These are phyloP conservation scores for Rhynchosporium graminicola DNA, from an alignment of 2,329 filamentous ascomycete species.

Conservation along the genomic window DNA sequence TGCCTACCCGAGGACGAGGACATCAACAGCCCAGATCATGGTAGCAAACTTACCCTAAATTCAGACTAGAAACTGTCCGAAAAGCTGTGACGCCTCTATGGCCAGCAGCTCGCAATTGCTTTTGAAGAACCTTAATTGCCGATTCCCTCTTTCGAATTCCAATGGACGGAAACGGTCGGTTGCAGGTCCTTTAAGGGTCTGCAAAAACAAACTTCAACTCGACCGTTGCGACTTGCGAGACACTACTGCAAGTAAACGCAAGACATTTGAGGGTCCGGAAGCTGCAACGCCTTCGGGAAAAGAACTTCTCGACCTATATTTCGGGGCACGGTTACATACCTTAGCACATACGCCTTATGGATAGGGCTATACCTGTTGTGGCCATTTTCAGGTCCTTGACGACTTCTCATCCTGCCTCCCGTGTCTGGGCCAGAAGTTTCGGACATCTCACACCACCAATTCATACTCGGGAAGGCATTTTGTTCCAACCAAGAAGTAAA, in stretches of 20 bases:
- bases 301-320: neutral
- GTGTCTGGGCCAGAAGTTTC: neutral
- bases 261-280: slow-evolving; percentile 3
- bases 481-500: neutral
- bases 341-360: neutral
- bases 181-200: neutral
- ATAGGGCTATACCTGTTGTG: neutral
- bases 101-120: neutral
- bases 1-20: neutral
- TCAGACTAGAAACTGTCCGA: neutral
- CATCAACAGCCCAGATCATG: neutral
- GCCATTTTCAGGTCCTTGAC: neutral
- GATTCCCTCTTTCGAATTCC: neutral
- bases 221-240: neutral
- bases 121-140: no score
- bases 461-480: neutral
- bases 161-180: neutral
- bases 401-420: neutral
- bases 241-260: neutral
- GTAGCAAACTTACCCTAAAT: neutral
- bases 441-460: neutral
- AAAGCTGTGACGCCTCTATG: slow-evolving; percentile 5
- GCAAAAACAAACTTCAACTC: neutral
- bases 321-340: neutral
- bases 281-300: slow-evolving; percentile 3